Percentiles rank a stretch among this genome's conserved stretches.
phyloP scores from a whole-genome alignment of 192 early-diverging fungal genomes.

The Podila epicladia region DNA sequence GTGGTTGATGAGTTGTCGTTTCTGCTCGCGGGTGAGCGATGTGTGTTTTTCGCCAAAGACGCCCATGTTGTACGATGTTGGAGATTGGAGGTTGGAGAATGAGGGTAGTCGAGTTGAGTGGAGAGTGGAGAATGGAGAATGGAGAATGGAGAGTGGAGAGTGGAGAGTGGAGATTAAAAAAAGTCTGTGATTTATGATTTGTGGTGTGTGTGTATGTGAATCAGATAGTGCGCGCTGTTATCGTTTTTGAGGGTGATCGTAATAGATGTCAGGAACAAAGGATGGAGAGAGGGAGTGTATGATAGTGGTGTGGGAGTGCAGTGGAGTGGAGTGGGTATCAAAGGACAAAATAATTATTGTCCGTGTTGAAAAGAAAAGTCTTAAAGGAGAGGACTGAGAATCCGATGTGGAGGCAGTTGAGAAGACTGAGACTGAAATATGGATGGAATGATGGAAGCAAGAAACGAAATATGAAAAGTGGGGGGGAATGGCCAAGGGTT shows the following conservation, averaged over 20 bases:
- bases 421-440: neutral
- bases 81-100: neutral
- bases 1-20: conserved; percentile 50
- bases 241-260: neutral
- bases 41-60: conserved; percentile 52
- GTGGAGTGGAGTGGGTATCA: neutral
- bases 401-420: neutral
- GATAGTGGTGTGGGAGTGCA: neutral
- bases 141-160: neutral
- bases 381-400: neutral
- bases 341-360: conserved; percentile 1
- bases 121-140: neutral
- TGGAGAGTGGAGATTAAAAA: neutral
- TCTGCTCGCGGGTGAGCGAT: conserved; percentile 48
- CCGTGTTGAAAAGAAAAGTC: neutral
- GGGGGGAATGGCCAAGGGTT: neutral
- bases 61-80: conserved; percentile 20
- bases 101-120: neutral
- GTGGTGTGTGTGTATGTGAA: neutral
- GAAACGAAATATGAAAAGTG: neutral
- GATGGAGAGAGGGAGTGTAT: neutral
- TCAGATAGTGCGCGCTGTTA: too few species aligned
- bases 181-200: neutral
- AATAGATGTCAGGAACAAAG: neutral
- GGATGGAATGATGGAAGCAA: neutral